Evolutionary conservation across 140 eudicot genomes (phyloP).

Genomic region (Ambrosia hybrid): DNA sequence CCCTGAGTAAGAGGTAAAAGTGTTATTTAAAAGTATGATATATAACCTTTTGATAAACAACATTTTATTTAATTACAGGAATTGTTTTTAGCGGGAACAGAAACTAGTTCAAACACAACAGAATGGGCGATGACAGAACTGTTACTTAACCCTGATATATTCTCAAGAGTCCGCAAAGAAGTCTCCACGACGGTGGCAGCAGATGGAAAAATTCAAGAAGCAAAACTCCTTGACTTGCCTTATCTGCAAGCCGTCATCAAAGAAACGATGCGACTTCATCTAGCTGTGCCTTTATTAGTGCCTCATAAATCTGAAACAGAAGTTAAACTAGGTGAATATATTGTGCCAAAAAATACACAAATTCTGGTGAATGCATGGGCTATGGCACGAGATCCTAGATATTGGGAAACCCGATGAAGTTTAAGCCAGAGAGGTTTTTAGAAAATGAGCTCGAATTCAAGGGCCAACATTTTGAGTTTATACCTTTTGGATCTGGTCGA

Average conservation of each 20-base stretch:
- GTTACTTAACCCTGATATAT: conserved; percentile 24
- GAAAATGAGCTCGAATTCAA: conserved; percentile 31
- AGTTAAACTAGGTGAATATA: conserved; percentile 19
- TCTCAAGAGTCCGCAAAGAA: conserved; percentile 33
- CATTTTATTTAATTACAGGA: conserved; percentile 7
- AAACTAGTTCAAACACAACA: conserved; percentile 36
- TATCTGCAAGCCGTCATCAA: conserved; percentile 41
- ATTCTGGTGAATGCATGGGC: conserved; percentile 40
- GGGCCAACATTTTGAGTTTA: conserved; percentile 34
- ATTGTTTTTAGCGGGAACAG: conserved; percentile 20
- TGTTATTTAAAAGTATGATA: too few relatives aligned
- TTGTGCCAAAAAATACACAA: conserved; percentile 33
- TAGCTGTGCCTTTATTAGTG: conserved; percentile 32
- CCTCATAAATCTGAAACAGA: conserved; percentile 37
- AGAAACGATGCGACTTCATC: conserved; percentile 46
- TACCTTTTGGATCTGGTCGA: conserved; percentile 45
- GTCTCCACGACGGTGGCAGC: conserved; percentile 17
- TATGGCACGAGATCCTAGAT: conserved; percentile 37
- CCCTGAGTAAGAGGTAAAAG: too few relatives aligned
- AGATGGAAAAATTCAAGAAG: conserved; percentile 32
- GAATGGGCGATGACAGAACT: conserved; percentile 44
- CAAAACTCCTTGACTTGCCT: conserved; percentile 32
- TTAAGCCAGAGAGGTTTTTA: conserved; percentile 43
- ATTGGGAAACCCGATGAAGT: conserved; percentile 34
- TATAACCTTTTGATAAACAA: background rate